Conservation (phyloP, 169 alveolate species). For the Plasmodium gonderi region DNA sequence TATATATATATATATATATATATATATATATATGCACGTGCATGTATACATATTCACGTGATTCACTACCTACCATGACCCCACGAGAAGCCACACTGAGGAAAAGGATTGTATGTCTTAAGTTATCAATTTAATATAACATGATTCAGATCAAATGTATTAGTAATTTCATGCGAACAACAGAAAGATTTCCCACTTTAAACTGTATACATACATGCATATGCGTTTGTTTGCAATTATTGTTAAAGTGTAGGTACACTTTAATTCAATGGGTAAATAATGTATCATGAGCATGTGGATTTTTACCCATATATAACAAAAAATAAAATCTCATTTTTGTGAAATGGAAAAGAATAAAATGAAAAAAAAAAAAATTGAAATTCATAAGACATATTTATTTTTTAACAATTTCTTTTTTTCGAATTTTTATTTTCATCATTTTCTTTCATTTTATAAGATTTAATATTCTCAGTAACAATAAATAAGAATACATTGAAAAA, state of each 20-base stretch:
- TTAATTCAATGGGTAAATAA: too few relatives aligned
- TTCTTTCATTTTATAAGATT: neutral
- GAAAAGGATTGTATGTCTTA: neutral
- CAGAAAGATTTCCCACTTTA: neutral
- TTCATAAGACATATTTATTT: slow-evolving; percentile 1
- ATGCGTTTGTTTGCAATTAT: neutral
- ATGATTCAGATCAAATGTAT: neutral
- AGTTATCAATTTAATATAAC: neutral
- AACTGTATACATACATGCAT: neutral
- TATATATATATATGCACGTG: neutral
- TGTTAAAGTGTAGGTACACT: neutral
- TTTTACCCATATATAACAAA: neutral
- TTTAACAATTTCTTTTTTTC: neutral
- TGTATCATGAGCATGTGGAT: neutral
- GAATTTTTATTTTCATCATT: neutral
- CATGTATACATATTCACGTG: too few relatives aligned
- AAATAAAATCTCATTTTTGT: neutral
- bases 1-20: neutral
- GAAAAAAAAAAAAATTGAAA: neutral
- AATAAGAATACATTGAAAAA: neutral
- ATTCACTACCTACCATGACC: too few relatives aligned
- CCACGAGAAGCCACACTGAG: too few relatives aligned
- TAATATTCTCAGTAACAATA: neutral
- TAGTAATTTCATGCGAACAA: neutral
- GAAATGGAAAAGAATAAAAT: neutral